phyloP scores from a whole-genome alignment of 2,329 filamentous ascomycete species.

The Aspergillus pseudoterreus region DNA sequence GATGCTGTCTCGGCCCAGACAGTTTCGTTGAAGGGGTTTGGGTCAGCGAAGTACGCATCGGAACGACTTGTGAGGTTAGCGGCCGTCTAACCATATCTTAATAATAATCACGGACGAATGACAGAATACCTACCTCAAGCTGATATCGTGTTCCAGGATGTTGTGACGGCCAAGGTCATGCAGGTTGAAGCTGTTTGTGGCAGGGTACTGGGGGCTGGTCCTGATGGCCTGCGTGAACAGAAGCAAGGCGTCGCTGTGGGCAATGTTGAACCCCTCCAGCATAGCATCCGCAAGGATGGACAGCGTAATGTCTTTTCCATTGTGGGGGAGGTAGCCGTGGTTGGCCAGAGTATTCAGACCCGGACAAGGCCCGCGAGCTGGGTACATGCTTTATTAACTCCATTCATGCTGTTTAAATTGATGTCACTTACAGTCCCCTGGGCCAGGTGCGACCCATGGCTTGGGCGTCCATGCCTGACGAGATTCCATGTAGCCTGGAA shows the following conservation, averaged over 20 bases:
- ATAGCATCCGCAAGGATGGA: conserved; percentile 11
- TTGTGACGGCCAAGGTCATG: conserved; percentile 4
- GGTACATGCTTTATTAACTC: not conserved
- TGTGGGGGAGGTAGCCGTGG: conserved; percentile 13
- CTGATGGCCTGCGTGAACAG: conserved; percentile 8
- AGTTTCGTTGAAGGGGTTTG: conserved; percentile 13
- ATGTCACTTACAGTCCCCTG: conserved; percentile 5
- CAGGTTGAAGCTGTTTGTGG: conserved; percentile 5
- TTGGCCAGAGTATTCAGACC: conserved; percentile 13
- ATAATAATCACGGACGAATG: too few relatives aligned
- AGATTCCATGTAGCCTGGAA: conserved; percentile 5
- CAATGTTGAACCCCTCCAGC: conserved; percentile 11
- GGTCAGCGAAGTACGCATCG: conserved; percentile 13
- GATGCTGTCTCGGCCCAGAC: conserved; percentile 12
- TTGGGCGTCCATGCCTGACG: conserved; percentile 2
- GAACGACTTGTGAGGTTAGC: conserved; percentile 4
- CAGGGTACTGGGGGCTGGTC: conserved; percentile 4
- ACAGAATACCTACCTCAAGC: conserved; percentile 1
- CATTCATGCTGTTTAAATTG: not conserved
- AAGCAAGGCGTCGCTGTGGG: conserved; percentile 3
- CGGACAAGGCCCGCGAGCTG: conserved; percentile 11
- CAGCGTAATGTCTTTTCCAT: conserved; percentile 5
- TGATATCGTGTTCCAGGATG: conserved; percentile 13
- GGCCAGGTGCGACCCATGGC: conserved; percentile 8
- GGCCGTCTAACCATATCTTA: too few relatives aligned